Base-by-base conservation (phyloP, 768 basidiomycete genomes). In the Terana coerulea region DNA sequence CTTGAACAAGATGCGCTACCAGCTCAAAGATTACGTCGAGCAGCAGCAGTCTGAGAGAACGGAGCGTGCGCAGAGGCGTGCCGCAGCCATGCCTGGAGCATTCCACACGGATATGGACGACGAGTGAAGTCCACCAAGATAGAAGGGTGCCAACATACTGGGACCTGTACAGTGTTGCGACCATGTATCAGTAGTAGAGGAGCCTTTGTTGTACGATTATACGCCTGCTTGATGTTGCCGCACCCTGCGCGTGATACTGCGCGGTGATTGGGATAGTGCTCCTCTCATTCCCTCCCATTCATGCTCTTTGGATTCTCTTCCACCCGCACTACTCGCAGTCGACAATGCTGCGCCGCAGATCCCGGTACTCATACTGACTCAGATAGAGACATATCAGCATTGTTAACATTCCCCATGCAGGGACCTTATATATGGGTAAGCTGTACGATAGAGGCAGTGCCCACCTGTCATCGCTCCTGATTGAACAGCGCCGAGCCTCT, bases 21-120 rank as follows among this genome's bases (percentile, higher is more conserved):
- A 69, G 5, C 62, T 97, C 41, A 86, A 92, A 60, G 91, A 94
- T 61, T 86, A 82, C 76, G 75, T 79, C 3, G 86, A 87, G 68
- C 86, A 80, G 61, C 65, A 65, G 31, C 60, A 59, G 35, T 51
- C 30, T 25, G 78, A 81, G 54, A 42, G 54, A 1, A 33, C 45
- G 3, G 69, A 76, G 39, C 43, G 34, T 24, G 25, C 57, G 45
- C 47, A 22, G 33, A 42, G 58, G 22, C 47, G 22, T 21, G 15
- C 31, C 25, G 53, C 17, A 15, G 24, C 29, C 36, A 59, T 64
- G 59, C 65, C 59, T 34, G 58, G 64, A 5, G 29, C 50, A 31
- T 57, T 7, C 59, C 56, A 40, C 54, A 37, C 21, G 40, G 47
- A 34, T 47, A 53, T 28, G 25, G 42, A 49, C 36, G 47, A 50